Conservation (phyloP, 1,284 basidiomycete species). For the Ceratobasidium papillatum region DNA sequence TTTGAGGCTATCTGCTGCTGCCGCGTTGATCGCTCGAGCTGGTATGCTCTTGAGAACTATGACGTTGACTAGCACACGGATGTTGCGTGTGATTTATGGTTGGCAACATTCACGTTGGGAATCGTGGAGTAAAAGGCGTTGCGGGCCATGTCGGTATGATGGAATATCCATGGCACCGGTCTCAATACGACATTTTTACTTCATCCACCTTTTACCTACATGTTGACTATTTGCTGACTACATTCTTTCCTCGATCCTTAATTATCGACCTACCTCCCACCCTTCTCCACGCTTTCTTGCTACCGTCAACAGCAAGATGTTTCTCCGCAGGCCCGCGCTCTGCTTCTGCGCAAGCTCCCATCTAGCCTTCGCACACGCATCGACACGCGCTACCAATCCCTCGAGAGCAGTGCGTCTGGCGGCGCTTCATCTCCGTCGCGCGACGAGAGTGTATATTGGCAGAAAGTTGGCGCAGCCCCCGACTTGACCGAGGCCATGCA, state of each 20-base stretch:
- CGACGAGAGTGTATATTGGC: slow-evolving; percentile 81
- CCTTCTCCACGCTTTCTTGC: not conserved
- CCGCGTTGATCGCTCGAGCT: not conserved
- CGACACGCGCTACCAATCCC: slow-evolving; percentile 58
- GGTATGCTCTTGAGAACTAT: not conserved
- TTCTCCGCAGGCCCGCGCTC: slow-evolving; percentile 68
- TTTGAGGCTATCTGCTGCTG: not conserved
- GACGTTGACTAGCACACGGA: not conserved
- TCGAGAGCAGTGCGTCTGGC: slow-evolving; percentile 46
- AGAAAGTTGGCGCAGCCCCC: slow-evolving; percentile 70
- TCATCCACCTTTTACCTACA: slow-evolving; percentile 8
- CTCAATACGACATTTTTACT: slow-evolving; percentile 19
- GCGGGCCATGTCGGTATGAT: not conserved
- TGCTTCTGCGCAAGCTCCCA: slow-evolving; percentile 80
- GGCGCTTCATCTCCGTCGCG: slow-evolving; percentile 46
- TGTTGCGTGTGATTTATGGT: not conserved
- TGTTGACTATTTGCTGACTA: slow-evolving; percentile 14
- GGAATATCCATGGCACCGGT: not conserved
- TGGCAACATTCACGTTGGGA: not conserved
- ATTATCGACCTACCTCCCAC: not conserved
- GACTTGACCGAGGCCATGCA: slow-evolving; percentile 65
- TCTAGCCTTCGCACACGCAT: slow-evolving; percentile 68
- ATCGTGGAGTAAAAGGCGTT: not conserved
- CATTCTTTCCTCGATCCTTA: not conserved
- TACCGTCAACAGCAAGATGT: slow-evolving; percentile 68